Percentiles rank a stretch among this genome's conserved stretches.
Conservation (phyloP, 2,329 filamentous ascomycete genomes). For the Talaromyces sp. region DNA sequence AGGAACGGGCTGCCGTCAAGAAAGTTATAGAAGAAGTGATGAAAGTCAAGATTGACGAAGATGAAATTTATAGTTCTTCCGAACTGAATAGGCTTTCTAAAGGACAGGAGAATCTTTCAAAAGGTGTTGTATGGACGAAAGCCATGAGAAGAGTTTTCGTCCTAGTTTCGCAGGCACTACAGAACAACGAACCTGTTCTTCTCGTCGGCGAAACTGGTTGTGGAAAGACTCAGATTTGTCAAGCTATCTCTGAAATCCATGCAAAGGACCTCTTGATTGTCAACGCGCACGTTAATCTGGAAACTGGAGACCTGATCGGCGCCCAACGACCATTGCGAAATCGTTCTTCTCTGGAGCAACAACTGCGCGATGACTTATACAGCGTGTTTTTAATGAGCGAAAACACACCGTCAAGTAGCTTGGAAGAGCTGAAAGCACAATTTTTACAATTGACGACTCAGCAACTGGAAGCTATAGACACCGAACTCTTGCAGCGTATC, state of each 20-base stretch:
- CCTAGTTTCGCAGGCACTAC: conserved; percentile 77
- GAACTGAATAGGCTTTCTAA: conserved; percentile 50
- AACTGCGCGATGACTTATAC: conserved; percentile 58
- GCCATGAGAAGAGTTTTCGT: conserved; percentile 91
- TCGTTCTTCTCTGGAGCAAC: conserved; percentile 63
- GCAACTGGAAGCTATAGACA: conserved; percentile 43
- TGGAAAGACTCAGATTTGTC: conserved; percentile 94
- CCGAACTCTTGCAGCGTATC: conserved; percentile 39
- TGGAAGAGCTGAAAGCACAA: conserved; percentile 52
- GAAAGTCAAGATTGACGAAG: conserved; percentile 73
- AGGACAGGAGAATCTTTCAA: conserved; percentile 32
- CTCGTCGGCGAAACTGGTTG: conserved; percentile 95
- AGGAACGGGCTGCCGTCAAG: conserved; percentile 80
- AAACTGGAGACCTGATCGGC: conserved; percentile 94
- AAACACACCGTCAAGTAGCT: conserved; percentile 25
- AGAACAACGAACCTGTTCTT: conserved; percentile 87
- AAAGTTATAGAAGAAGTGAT: conserved; percentile 84
- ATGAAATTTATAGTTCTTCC: conserved; percentile 62
- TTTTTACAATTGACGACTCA: conserved; percentile 52
- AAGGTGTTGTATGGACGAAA: conserved; percentile 78
- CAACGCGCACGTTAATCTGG: conserved; percentile 97
- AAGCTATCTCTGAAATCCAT: conserved; percentile 78
- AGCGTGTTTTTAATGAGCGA: conserved; percentile 33
- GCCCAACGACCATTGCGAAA: conserved; percentile 90
- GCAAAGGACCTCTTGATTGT: conserved; percentile 75